phyloP scores from a whole-genome alignment of 176 grass and related monocot species.

The Oryza officinalis region DNA sequence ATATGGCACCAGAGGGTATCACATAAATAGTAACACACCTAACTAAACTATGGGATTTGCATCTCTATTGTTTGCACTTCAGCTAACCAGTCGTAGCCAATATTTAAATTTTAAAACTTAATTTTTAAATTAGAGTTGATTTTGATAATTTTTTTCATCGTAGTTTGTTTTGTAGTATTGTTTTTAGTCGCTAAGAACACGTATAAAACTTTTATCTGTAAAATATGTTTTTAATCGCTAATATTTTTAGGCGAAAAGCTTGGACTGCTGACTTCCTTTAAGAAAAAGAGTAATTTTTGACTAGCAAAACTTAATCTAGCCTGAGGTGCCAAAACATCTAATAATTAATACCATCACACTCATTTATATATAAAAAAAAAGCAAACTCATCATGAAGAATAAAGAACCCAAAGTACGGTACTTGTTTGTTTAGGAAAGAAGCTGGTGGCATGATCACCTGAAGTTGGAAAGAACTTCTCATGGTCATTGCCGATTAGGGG shows the following conservation, averaged over 20 bases:
- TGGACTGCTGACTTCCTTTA: neutral
- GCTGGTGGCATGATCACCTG: neutral
- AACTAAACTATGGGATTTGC: neutral
- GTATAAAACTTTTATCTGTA: too few relatives aligned
- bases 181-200: too few relatives aligned
- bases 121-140: too few relatives aligned
- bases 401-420: neutral
- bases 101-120: too few relatives aligned
- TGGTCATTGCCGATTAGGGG: constrained; percentile 13
- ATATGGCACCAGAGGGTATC: neutral
- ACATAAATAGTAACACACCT: neutral
- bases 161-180: too few relatives aligned
- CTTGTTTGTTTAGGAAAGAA: neutral
- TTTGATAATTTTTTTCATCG: too few relatives aligned
- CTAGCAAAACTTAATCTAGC: neutral
- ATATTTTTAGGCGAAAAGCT: too few relatives aligned
- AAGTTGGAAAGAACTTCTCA: neutral
- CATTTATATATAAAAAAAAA: neutral
- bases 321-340: neutral
- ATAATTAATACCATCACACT: neutral
- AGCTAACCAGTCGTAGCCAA: too few relatives aligned
- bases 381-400: neutral
- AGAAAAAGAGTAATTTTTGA: neutral
- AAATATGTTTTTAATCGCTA: too few relatives aligned
- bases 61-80: neutral